Evolutionary conservation across 129 eudicot genomes (phyloP), one percentile per base, ranked within the genome.

Genomic region (Apium graveolens): DNA sequence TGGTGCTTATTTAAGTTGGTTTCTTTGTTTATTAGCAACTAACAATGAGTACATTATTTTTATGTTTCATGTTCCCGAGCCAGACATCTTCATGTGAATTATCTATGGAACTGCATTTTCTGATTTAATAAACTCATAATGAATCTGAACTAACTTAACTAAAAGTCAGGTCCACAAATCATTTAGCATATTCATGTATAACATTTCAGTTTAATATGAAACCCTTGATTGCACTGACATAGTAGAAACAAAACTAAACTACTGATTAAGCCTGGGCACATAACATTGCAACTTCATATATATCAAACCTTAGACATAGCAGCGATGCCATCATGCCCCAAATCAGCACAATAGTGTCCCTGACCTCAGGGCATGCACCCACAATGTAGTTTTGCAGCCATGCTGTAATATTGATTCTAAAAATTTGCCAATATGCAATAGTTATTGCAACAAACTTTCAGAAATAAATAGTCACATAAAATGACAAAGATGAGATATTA

Each of bases 321-420:
- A 37, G 26, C 14, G 43, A 70, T 35, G 27, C 74, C 45, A 70
- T 70, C 43, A 70, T 70, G 26, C 43, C 43, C 5, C 29, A 20
- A 0, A 70, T 37, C 74, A 70, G 46, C 43, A 70, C 45, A 69
- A 65, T 27, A 11, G 74, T 41, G 35, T 39, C 21, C 27, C 13
- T 41, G 31, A 38, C 46, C 76, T 72, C 76, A 72, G 8, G 76
- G 49, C 31, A 37, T 38, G 74, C 74, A 70, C 44, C 31, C 14
- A 8, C 29, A 0, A 38, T 12, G 26, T 24, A 70, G 7, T 24
- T 12, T 41, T 72, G 76, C 76, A 39, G 49, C 32, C 45, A 20
- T 13, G 13, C 51, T 20, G 7, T 72, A 38, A 70, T 4, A 41
- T 21, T 27, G 46, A 72, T 10, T 43, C 35, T 21, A 41, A n/a